phyloP scores from a whole-genome alignment of 345 rosid species.

The Hypericum androsaemum region DNA sequence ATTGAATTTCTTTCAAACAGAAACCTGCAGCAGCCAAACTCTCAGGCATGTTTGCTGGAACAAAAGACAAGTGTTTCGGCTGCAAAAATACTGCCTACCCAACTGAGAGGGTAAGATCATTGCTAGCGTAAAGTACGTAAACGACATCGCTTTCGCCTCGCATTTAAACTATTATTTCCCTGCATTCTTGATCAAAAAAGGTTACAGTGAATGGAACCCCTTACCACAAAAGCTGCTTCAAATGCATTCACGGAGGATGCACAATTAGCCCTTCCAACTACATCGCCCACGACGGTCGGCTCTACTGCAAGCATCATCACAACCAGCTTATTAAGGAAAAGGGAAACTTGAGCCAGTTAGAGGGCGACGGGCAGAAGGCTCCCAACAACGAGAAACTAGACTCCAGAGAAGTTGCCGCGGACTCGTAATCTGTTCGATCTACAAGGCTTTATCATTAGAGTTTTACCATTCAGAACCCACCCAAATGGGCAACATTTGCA shows the following conservation, averaged over 20 bases:
- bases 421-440: slow-evolving; percentile 13
- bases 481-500: slow-evolving; percentile 2
- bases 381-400: slow-evolving; percentile 17
- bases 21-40: slow-evolving; percentile 67
- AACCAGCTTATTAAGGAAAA: slow-evolving; percentile 87
- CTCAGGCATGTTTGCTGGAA: slow-evolving; percentile 88
- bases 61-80: slow-evolving; percentile 81
- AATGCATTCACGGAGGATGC: slow-evolving; percentile 97
- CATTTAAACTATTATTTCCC: background rate
- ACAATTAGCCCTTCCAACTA: slow-evolving; percentile 89
- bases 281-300: slow-evolving; percentile 87
- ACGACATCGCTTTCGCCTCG: background rate
- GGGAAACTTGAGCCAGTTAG: slow-evolving; percentile 94
- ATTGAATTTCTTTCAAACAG: slow-evolving; percentile 28
- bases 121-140: background rate
- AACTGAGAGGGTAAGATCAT: slow-evolving; percentile 64
- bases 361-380: slow-evolving; percentile 50
- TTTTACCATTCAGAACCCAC: slow-evolving; percentile 1
- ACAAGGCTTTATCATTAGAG: background rate
- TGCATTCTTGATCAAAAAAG: slow-evolving; percentile 25
- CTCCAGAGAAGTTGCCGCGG: slow-evolving; percentile 25
- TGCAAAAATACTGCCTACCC: slow-evolving; percentile 84
- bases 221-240: slow-evolving; percentile 96
- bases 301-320: slow-evolving; percentile 96
- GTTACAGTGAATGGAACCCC: slow-evolving; percentile 92